These are phyloP conservation scores for Helianthus tuberosus DNA, from an alignment of 129 eudicot genomes.

Conservation along the genomic window DNA sequence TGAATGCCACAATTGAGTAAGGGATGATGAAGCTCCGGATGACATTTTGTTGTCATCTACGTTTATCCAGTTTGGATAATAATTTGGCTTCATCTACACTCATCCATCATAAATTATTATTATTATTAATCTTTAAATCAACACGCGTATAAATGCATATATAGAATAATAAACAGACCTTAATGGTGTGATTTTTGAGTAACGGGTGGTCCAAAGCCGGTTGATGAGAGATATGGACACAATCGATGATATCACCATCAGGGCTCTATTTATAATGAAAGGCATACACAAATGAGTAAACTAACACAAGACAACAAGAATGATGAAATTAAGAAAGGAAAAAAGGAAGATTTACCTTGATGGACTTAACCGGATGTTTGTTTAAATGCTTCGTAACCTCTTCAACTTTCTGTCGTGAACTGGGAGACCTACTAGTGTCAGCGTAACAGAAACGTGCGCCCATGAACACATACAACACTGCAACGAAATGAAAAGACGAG, in stretches of 20 bases:
- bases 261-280: constrained; percentile 47
- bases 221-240: constrained; percentile 66
- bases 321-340: too few relatives aligned
- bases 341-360: constrained; percentile 40
- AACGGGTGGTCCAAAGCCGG: constrained; percentile 88
- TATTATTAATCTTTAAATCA: not conserved
- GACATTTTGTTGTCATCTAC: constrained; percentile 44
- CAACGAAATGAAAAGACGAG: not conserved
- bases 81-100: constrained; percentile 65
- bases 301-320: not conserved
- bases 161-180: constrained; percentile 37
- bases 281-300: too few relatives aligned
- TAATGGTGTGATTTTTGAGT: constrained; percentile 68
- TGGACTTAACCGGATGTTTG: constrained; percentile 57
- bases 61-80: constrained; percentile 66
- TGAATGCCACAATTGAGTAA: constrained; percentile 70
- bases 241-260: constrained; percentile 81
- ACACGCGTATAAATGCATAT: not conserved
- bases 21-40: not conserved
- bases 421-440: constrained; percentile 4
- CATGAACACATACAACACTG: constrained; percentile 4
- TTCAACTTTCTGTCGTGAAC: constrained; percentile 38
- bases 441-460: constrained; percentile 11
- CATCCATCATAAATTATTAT: not conserved
- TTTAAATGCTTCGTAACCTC: constrained; percentile 59